phyloP scores from a whole-genome alignment of 192 early-diverging fungal species.

The Dissophora ornata region DNA sequence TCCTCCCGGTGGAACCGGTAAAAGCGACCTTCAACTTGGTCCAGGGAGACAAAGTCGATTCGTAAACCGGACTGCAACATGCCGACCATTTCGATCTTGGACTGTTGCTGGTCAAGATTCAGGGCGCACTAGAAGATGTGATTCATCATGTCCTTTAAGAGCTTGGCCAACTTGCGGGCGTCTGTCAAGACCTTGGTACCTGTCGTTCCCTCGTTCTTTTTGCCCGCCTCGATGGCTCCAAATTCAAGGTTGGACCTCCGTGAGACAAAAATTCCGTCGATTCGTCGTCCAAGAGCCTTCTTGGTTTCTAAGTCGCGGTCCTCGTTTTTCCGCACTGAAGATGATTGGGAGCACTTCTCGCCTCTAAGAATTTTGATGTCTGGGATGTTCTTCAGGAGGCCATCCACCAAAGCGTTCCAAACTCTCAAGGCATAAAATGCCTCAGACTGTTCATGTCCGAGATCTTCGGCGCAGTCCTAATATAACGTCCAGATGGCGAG shows the following conservation, averaged over 20 bases:
- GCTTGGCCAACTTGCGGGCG: not conserved
- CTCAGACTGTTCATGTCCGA: too few relatives aligned
- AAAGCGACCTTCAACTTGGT: not conserved
- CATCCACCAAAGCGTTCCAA: too few relatives aligned
- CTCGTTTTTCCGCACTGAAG: too few relatives aligned
- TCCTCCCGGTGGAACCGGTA: too few relatives aligned
- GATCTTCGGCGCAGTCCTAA: too few relatives aligned
- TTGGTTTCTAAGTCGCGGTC: not conserved
- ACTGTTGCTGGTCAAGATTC: not conserved
- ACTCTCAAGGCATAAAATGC: too few relatives aligned
- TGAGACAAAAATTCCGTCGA: conserved; percentile 2
- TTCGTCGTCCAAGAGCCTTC: not conserved
- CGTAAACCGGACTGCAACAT: not conserved
- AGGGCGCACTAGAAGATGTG: too few relatives aligned
- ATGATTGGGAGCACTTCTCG: too few relatives aligned
- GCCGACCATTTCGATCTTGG: not conserved
- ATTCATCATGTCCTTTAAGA: conserved; percentile 9
- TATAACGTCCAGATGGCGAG: too few relatives aligned
- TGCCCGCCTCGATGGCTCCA: not conserved
- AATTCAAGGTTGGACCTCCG: not conserved
- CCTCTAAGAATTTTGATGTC: too few relatives aligned
- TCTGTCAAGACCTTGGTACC: conserved; percentile 1
- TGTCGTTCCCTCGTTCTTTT: not conserved
- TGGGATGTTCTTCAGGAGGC: too few relatives aligned
- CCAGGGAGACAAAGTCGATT: not conserved